Evolutionary conservation across 2,329 filamentous ascomycete species (phyloP).

Genomic region (Botryotinia narcissicola): DNA sequence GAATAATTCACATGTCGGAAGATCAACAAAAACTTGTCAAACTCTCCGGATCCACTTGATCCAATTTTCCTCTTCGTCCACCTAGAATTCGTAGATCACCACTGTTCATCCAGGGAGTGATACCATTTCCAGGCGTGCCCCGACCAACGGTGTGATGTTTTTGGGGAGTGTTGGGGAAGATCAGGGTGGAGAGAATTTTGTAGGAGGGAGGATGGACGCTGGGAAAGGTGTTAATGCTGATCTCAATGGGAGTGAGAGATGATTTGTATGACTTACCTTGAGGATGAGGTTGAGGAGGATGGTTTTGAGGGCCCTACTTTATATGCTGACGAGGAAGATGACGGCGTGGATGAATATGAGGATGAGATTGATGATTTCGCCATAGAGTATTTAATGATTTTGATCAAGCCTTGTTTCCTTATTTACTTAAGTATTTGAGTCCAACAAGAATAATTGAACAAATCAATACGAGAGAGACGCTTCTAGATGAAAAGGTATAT

Average conservation of each 20-base stretch:
- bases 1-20: not conserved
- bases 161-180: not conserved
- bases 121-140: not conserved
- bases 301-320: no score
- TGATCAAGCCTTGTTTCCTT: not conserved
- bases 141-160: not conserved
- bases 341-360: not conserved
- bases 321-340: not conserved
- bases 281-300: not conserved
- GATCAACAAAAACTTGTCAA: constrained; percentile 6
- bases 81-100: constrained; percentile 1
- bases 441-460: not conserved
- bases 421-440: not conserved
- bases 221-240: not conserved
- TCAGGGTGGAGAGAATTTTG: not conserved
- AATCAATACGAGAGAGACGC: not conserved
- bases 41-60: constrained; percentile 15
- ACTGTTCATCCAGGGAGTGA: constrained; percentile 12
- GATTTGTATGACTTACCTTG: not conserved
- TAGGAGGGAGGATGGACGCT: not conserved
- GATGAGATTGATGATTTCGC: not conserved
- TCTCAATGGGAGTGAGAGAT: not conserved
- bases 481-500: not conserved
- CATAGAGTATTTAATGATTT: not conserved
- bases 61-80: not conserved